phyloP scores from a whole-genome alignment of 164 flowering plant species.

The Vitis amurensis region DNA sequence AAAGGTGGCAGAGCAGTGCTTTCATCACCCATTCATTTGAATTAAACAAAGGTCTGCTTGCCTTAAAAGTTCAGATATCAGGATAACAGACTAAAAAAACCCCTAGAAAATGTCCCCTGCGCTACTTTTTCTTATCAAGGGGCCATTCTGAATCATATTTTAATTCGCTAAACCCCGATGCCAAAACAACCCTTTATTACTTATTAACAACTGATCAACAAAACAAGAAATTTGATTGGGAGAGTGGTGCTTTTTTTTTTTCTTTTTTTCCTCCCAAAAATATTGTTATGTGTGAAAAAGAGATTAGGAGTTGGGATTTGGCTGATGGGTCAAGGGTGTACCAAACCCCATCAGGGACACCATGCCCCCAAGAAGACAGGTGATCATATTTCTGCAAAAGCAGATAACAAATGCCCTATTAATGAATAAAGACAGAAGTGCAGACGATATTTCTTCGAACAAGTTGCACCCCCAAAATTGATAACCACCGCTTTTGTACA shows the following conservation, averaged over 20 bases:
- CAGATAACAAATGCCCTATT: conserved; percentile 5
- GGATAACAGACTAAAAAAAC: background rate
- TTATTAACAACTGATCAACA: no score
- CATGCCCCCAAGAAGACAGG: conserved; percentile 5
- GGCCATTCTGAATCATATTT: no score
- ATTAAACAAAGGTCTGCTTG: conserved; percentile 11
- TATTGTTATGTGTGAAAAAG: no score
- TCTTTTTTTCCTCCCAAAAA: no score
- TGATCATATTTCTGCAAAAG: conserved; percentile 8
- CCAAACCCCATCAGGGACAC: conserved; percentile 15
- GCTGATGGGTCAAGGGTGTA: background rate
- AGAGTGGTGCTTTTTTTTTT: no score
- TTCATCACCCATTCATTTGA: background rate
- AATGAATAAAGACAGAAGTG: conserved; percentile 18
- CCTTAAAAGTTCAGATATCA: conserved; percentile 13
- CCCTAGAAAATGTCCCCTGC: no score
- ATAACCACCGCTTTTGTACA: background rate
- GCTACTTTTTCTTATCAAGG: no score
- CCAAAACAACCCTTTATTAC: no score
- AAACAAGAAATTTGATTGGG: no score
- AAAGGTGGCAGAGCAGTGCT: conserved; percentile 8
- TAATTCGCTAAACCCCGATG: no score
- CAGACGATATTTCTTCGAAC: conserved; percentile 7
- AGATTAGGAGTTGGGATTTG: background rate
- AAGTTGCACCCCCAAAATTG: background rate